Conservation (phyloP, 2,329 filamentous ascomycete genomes). For the Fusarium sp. region DNA sequence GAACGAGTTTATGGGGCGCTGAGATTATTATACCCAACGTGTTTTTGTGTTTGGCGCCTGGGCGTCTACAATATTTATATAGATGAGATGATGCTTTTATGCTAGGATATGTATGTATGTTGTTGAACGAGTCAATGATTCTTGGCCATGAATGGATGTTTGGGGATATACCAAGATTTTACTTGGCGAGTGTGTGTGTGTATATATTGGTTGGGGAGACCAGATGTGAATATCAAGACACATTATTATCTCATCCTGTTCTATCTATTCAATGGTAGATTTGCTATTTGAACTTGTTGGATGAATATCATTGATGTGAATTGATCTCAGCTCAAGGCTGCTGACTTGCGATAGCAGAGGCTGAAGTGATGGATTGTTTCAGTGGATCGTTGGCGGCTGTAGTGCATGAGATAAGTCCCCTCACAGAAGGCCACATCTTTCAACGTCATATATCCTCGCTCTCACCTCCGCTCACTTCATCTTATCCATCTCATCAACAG, state of each 20-base stretch:
- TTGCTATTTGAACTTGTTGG: too few relatives aligned
- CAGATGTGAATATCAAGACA: background rate
- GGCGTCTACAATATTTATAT: slow-evolving; percentile 28
- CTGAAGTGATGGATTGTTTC: background rate
- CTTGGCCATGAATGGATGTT: slow-evolving; percentile 8
- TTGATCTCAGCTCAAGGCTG: background rate
- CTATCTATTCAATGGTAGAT: too few relatives aligned
- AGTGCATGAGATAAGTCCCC: background rate
- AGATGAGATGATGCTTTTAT: slow-evolving; percentile 6
- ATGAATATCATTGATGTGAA: too few relatives aligned
- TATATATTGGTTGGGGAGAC: too few relatives aligned
- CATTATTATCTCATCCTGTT: too few relatives aligned
- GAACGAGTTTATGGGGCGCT: slow-evolving; percentile 54
- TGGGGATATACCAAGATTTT: slow-evolving; percentile 34
- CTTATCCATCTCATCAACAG: background rate
- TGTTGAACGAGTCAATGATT: slow-evolving; percentile 12
- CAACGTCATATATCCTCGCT: slow-evolving; percentile 13
- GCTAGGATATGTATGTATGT: slow-evolving; percentile 9
- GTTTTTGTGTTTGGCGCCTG: slow-evolving; percentile 37
- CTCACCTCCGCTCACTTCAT: background rate
- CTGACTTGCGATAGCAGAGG: background rate
- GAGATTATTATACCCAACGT: slow-evolving; percentile 42
- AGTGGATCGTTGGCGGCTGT: slow-evolving; percentile 7
- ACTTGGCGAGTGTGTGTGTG: too few relatives aligned
- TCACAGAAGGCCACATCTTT: background rate